phyloP scores from a whole-genome alignment of 495 filamentous ascomycete species.

The Rusavskia elegans region DNA sequence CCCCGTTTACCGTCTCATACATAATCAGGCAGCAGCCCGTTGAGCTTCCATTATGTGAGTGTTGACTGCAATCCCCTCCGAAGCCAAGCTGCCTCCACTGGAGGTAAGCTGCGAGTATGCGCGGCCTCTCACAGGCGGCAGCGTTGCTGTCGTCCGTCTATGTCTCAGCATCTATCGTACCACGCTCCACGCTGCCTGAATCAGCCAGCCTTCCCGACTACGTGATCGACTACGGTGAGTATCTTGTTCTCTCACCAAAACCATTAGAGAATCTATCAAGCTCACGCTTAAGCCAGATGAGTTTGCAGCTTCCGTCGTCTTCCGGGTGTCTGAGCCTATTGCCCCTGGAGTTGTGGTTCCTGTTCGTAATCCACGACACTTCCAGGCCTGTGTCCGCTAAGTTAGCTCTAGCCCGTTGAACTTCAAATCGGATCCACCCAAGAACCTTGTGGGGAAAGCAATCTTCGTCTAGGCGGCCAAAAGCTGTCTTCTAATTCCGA shows the following conservation, averaged over 20 bases:
- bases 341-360: neutral
- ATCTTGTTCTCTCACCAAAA: neutral
- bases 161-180: conserved; percentile 9
- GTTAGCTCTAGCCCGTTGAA: conserved; percentile 10
- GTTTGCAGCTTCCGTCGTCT: neutral
- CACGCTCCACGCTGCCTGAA: conserved; percentile 3
- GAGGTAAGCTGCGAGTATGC: conserved; percentile 9
- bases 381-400: conserved; percentile 6
- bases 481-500: conserved; percentile 17
- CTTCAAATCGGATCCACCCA: conserved; percentile 14
- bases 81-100: conserved; percentile 7
- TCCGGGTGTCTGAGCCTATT: neutral
- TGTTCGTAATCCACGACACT: neutral
- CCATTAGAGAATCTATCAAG: neutral
- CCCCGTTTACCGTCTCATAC: neutral
- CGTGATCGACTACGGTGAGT: conserved; percentile 9
- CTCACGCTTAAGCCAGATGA: neutral
- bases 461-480: conserved; percentile 22
- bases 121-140: conserved; percentile 14
- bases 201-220: neutral
- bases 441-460: conserved; percentile 19
- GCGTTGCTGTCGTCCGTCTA: conserved; percentile 9
- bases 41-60: conserved; percentile 10
- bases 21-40: conserved; percentile 9
- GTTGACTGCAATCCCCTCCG: neutral